These are phyloP conservation scores for Astrocystis sublimbata DNA, from an alignment of 495 filamentous ascomycete species.

Conservation along the genomic window DNA sequence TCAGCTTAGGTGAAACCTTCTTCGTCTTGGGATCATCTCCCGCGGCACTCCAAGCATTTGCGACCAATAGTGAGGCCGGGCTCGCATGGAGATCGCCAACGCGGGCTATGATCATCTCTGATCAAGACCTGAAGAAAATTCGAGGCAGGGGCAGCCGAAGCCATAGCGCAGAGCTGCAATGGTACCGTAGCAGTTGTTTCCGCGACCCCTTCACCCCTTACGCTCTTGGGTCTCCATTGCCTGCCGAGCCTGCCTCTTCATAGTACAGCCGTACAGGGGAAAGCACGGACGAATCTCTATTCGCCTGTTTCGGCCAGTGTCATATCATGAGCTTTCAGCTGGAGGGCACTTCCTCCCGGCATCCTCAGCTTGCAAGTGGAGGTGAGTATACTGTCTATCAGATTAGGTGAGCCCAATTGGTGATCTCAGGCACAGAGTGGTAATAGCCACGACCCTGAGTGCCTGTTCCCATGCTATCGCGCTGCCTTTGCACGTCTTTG, in stretches of 20 bases:
- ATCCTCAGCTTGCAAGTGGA: too few species aligned
- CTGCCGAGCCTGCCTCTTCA: not conserved
- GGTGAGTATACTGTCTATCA: too few species aligned
- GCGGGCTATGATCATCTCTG: too few species aligned
- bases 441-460: too few species aligned
- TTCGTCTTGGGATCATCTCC: not conserved
- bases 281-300: too few species aligned
- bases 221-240: not conserved
- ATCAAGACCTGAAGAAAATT: not conserved
- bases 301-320: too few species aligned
- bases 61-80: slow-evolving; percentile 3
- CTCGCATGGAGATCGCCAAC: not conserved
- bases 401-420: too few species aligned
- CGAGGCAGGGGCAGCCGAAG: not conserved
- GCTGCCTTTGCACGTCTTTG: not conserved
- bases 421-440: too few species aligned
- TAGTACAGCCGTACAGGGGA: too few species aligned
- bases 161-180: not conserved
- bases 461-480: too few species aligned
- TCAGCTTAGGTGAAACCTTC: not conserved
- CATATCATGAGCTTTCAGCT: too few species aligned
- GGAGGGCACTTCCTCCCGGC: too few species aligned
- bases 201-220: not conserved
- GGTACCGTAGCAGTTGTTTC: not conserved
- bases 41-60: not conserved